A percentile compares a stretch with the other conserved stretches of the same genome.
Conservation (phyloP, 495 filamentous ascomycete species). For the Coniosporium apollinis region DNA sequence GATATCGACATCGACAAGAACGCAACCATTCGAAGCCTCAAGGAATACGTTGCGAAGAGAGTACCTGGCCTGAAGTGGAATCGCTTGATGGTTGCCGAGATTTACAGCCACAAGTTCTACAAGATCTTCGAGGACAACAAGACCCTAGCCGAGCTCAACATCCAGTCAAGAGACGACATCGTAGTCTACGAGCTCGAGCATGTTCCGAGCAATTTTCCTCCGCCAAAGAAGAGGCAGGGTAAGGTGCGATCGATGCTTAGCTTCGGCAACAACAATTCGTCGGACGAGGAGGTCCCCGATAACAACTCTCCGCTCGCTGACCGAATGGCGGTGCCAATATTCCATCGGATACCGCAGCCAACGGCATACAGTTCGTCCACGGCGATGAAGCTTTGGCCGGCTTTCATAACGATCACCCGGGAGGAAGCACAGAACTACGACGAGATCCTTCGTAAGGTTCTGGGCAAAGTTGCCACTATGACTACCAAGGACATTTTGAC, state of each 20-base stretch:
- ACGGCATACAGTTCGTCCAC: conserved; percentile 29
- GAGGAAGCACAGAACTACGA: conserved; percentile 45
- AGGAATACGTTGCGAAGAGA: conserved; percentile 56
- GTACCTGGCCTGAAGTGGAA: conserved; percentile 35
- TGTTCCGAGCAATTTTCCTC: conserved; percentile 57
- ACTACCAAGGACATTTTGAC: conserved; percentile 44
- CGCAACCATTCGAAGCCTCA: conserved; percentile 51
- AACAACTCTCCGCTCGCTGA: conserved; percentile 52
- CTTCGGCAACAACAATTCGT: conserved; percentile 30
- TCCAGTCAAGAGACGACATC: conserved; percentile 44
- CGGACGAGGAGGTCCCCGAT: conserved; percentile 38
- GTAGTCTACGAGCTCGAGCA: conserved; percentile 68
- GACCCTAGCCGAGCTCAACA: conserved; percentile 49
- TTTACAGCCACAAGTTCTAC: conserved; percentile 69
- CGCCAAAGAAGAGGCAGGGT: conserved; percentile 31
- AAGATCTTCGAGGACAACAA: conserved; percentile 54
- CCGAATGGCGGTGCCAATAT: conserved; percentile 59
- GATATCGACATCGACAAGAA: conserved; percentile 79
- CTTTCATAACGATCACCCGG: conserved; percentile 41
- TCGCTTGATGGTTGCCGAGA: conserved; percentile 54
- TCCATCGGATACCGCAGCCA: conserved; percentile 44
- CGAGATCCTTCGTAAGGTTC: conserved; percentile 42
- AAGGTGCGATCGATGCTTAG: conserved; percentile 23
- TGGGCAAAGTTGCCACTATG: conserved; percentile 38
- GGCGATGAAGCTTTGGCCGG: conserved; percentile 35